Base-by-base conservation (phyloP, 129 eudicot species). In the Dittrichia graveolens region DNA sequence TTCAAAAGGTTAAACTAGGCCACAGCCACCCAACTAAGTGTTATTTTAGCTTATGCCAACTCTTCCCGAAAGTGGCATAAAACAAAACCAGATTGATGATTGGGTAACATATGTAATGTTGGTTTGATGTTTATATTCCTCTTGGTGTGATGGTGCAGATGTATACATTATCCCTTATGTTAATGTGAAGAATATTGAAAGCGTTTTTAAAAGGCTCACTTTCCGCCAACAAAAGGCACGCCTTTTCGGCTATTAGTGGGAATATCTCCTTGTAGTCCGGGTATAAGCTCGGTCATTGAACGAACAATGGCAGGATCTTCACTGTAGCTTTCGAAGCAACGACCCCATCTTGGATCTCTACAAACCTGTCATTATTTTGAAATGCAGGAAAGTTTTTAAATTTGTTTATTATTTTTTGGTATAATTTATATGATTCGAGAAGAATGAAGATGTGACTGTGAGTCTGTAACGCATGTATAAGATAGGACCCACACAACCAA, bases 341-440 rank as follows among this genome's bases (percentile, higher is more conserved):
- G 83, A 2, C 97, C 97, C 97, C 97, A 91, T 75, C 97, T 84
- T 4, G 95, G 95, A 68, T 91, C 97, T 81, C 97, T 78, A 37
- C 97, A 91, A 12, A 91, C 96, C 96, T 90, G 81, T 61, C 4
- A 56, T 58, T 44, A 44, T 49, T 24, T 24, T 24, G 37, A 24
- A 24, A 24, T 24, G 31, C 31, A 24, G 31, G 0, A 24, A 24
- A 24, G 31, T 24, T 24, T 24, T 0, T 24, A 24, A 24, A 24
- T 24, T 2, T 24, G 31, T 24, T 24, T 24, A 2, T 24, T 24
- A 24, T 24, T 24, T 24, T 24, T 24, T 24, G 31, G 31, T 24
- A 0, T 24, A 24, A 24, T 24, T 24, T 24, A 8, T 3, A 57
- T n/a, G 41, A 57, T 3, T 10, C 0, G 14, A 31, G 40, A 16